phyloP scores from a whole-genome alignment of 306 rosid species.

The Psophocarpus tetragonolobus region DNA sequence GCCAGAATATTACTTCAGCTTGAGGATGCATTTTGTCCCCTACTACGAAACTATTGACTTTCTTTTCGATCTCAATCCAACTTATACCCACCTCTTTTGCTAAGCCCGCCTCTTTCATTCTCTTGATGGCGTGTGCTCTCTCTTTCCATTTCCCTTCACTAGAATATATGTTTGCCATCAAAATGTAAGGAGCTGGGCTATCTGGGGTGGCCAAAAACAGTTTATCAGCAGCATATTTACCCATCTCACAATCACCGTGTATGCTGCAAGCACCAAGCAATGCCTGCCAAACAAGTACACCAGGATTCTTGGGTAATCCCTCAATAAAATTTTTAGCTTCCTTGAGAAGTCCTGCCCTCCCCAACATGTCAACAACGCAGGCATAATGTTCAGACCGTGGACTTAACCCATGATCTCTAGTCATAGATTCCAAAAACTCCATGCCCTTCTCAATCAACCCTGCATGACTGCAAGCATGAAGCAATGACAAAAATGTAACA shows the following conservation, averaged over 20 bases:
- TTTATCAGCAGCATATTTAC: conserved; percentile 73
- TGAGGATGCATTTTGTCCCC: conserved; percentile 74
- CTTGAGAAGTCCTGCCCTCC: conserved; percentile 74
- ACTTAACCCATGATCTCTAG: conserved; percentile 57
- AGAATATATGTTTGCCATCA: conserved; percentile 89
- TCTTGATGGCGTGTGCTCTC: conserved; percentile 75
- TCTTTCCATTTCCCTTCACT: conserved; percentile 84
- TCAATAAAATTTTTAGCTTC: conserved; percentile 70
- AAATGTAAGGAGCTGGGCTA: conserved; percentile 66
- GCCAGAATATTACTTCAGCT: conserved; percentile 55
- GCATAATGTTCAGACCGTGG: conserved; percentile 82
- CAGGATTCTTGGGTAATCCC: conserved; percentile 54
- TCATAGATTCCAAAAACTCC: conserved; percentile 72
- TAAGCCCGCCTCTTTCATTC: conserved; percentile 73
- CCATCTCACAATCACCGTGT: conserved; percentile 67
- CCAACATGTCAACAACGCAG: conserved; percentile 89
- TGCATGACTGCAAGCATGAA: conserved; percentile 89
- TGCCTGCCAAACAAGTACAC: conserved; percentile 82
- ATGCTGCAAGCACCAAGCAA: conserved; percentile 89
- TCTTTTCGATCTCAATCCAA: conserved; percentile 78
- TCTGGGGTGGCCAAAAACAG: conserved; percentile 58
- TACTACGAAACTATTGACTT: conserved; percentile 77
- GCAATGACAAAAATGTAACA: conserved; percentile 79
- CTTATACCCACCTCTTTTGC: conserved; percentile 80
- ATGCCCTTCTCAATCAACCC: conserved; percentile 82